These are phyloP conservation scores for Neonothopanus nambi DNA, from an alignment of 1,284 basidiomycete species.

Conservation along the genomic window DNA sequence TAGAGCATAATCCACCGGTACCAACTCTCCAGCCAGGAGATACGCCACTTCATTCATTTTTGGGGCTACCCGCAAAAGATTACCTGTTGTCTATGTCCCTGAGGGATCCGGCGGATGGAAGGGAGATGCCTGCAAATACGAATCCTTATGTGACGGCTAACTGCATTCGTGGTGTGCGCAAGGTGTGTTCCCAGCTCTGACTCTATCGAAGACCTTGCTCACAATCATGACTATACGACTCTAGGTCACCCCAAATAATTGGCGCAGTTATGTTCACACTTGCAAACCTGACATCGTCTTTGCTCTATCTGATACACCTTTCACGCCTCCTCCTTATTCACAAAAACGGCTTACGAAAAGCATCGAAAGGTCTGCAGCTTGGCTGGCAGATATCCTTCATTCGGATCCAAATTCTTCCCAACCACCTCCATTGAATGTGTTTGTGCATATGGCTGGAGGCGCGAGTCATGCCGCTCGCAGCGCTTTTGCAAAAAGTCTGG, in stretches of 20 bases:
- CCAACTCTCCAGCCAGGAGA: slow-evolving; percentile 52
- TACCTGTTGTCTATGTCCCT: slow-evolving; percentile 62
- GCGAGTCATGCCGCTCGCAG: slow-evolving; percentile 53
- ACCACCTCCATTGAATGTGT: slow-evolving; percentile 38
- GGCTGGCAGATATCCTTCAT: slow-evolving; percentile 57
- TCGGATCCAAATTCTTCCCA: slow-evolving; percentile 18
- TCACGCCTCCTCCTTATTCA: slow-evolving; percentile 53
- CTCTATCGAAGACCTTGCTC: not conserved
- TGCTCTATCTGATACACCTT: slow-evolving; percentile 70
- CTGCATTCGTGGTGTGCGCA: slow-evolving; percentile 70
- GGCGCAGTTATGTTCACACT: slow-evolving; percentile 48
- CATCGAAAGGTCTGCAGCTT: slow-evolving; percentile 63
- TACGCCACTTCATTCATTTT: slow-evolving; percentile 56
- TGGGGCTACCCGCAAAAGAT: slow-evolving; percentile 49
- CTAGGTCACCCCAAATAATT: slow-evolving; percentile 58
- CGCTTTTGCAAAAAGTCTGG: slow-evolving; percentile 61
- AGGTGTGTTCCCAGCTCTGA: slow-evolving; percentile 39
- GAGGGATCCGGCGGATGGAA: slow-evolving; percentile 63
- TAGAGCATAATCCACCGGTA: slow-evolving; percentile 62
- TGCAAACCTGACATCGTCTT: slow-evolving; percentile 72
- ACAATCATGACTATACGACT: too few species aligned
- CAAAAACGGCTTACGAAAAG: slow-evolving; percentile 54
- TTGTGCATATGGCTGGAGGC: slow-evolving; percentile 72
- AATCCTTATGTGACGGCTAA: slow-evolving; percentile 54
- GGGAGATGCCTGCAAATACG: slow-evolving; percentile 71